Evolutionary conservation across 2,329 filamentous ascomycete species (phyloP).

Genomic region (Hypoxylon sp.): DNA sequence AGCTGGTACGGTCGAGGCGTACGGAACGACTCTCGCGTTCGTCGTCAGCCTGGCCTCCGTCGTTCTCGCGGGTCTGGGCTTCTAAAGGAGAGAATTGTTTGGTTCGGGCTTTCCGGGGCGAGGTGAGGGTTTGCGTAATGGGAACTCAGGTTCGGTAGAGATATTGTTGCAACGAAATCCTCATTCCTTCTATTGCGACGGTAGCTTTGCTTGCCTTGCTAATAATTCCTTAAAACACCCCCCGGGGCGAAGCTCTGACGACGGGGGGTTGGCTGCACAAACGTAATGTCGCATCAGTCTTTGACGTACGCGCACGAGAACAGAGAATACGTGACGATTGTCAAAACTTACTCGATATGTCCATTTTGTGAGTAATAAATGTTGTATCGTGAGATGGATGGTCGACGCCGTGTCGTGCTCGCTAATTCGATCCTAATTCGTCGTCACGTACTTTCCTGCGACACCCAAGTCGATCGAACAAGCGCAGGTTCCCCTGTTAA

Average conservation of each 20-base stretch:
- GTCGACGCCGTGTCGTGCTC: background rate
- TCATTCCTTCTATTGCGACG: background rate
- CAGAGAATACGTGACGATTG: constrained; percentile 14
- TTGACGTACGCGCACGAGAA: constrained; percentile 7
- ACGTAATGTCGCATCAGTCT: constrained; percentile 30
- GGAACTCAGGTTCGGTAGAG: background rate
- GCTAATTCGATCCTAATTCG: constrained; percentile 29
- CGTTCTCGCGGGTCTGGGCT: constrained; percentile 50
- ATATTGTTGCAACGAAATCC: too few relatives aligned
- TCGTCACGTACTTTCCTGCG: constrained; percentile 12
- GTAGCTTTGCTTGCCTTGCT: constrained; percentile 9
- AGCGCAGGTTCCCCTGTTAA: constrained; percentile 12
- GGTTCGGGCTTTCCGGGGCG: background rate
- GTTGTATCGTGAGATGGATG: too few relatives aligned
- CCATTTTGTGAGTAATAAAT: background rate
- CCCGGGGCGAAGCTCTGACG: constrained; percentile 9
- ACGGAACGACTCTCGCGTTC: constrained; percentile 42
- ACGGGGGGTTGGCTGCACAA: constrained; percentile 19
- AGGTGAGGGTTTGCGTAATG: background rate
- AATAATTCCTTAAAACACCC: constrained; percentile 12
- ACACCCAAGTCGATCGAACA: background rate
- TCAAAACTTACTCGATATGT: constrained; percentile 22
- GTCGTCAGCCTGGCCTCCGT: constrained; percentile 50
- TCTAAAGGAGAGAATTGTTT: constrained; percentile 39
- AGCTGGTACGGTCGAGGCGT: background rate